Evolutionary conservation across 2,329 filamentous ascomycete genomes (phyloP).

Genomic region (Alternaria ethzedia): DNA sequence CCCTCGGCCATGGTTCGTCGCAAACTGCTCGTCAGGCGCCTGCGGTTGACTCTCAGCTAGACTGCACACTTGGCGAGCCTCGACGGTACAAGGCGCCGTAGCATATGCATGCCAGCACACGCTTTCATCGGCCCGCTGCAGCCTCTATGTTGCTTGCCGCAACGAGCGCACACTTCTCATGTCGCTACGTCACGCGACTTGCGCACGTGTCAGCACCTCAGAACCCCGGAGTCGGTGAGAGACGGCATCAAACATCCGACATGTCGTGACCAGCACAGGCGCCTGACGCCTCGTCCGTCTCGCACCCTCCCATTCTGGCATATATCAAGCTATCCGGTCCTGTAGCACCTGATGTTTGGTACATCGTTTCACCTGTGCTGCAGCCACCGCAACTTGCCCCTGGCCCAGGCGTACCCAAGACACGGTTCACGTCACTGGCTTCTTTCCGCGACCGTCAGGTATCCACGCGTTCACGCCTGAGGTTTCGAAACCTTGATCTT

Average conservation of each 20-base stretch:
- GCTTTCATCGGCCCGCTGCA: neutral
- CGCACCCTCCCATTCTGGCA: neutral
- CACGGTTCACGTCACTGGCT: neutral
- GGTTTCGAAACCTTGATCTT: constrained; percentile 26
- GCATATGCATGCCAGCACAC: constrained; percentile 20
- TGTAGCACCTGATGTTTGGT: constrained; percentile 10
- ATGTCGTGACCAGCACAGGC: neutral
- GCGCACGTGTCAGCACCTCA: neutral
- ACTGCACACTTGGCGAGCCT: constrained; percentile 19
- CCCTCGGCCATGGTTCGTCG: constrained; percentile 41
- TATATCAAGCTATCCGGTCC: constrained; percentile 2
- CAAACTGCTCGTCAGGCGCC: constrained; percentile 6
- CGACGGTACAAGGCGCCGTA: constrained; percentile 10
- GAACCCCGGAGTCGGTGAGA: neutral
- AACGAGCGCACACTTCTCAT: neutral
- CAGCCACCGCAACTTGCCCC: constrained; percentile 3
- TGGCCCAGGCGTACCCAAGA: constrained; percentile 14
- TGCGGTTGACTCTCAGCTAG: constrained; percentile 13
- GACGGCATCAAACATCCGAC: neutral
- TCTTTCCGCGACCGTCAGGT: constrained; percentile 1
- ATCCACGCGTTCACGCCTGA: constrained; percentile 17
- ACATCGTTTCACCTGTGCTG: constrained; percentile 11
- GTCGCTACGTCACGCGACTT: constrained; percentile 22
- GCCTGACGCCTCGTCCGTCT: neutral
- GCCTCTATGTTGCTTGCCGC: neutral